phyloP scores from a whole-genome alignment of 2,329 filamentous ascomycete genomes.

The Geosmithia putterillii region DNA sequence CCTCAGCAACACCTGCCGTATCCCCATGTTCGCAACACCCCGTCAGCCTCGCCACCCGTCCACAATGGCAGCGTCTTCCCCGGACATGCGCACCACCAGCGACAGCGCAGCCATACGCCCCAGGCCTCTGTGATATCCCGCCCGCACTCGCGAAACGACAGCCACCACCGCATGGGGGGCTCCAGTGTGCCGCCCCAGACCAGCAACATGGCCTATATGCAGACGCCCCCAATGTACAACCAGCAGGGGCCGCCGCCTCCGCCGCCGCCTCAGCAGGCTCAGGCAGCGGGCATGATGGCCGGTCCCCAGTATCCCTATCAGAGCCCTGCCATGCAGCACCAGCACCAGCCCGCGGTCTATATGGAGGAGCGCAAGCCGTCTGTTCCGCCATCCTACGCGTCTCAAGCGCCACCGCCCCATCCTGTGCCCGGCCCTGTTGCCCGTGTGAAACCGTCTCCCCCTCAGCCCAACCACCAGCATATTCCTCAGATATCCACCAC shows the following conservation, averaged over 20 bases:
- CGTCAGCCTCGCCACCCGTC: slow-evolving; percentile 70
- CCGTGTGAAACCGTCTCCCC: slow-evolving; percentile 46
- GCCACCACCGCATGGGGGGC: slow-evolving; percentile 59
- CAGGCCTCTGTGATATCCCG: slow-evolving; percentile 59
- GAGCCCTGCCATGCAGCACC: slow-evolving; percentile 9
- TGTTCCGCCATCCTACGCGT: slow-evolving; percentile 54
- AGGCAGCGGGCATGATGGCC: not conserved
- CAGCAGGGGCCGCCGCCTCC: slow-evolving; percentile 28
- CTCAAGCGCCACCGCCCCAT: slow-evolving; percentile 40
- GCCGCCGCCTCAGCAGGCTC: not conserved
- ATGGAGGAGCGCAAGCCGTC: slow-evolving; percentile 65
- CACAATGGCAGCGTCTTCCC: slow-evolving; percentile 63
- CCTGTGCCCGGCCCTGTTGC: slow-evolving; percentile 26
- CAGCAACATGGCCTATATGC: slow-evolving; percentile 56
- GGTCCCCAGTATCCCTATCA: slow-evolving; percentile 25
- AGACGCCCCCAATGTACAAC: slow-evolving; percentile 77
- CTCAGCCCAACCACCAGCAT: slow-evolving; percentile 42
- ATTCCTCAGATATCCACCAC: slow-evolving; percentile 38
- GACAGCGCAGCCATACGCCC: slow-evolving; percentile 64
- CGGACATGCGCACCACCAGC: slow-evolving; percentile 30
- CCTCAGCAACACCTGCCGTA: not conserved
- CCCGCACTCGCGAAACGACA: slow-evolving; percentile 64
- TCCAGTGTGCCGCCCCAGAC: slow-evolving; percentile 57
- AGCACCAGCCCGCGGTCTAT: slow-evolving; percentile 34
- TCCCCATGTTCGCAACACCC: slow-evolving; percentile 37